These are phyloP conservation scores for Nannizzia gypsea DNA, from an alignment of 2,329 filamentous ascomycete species.

Conservation along the genomic window DNA sequence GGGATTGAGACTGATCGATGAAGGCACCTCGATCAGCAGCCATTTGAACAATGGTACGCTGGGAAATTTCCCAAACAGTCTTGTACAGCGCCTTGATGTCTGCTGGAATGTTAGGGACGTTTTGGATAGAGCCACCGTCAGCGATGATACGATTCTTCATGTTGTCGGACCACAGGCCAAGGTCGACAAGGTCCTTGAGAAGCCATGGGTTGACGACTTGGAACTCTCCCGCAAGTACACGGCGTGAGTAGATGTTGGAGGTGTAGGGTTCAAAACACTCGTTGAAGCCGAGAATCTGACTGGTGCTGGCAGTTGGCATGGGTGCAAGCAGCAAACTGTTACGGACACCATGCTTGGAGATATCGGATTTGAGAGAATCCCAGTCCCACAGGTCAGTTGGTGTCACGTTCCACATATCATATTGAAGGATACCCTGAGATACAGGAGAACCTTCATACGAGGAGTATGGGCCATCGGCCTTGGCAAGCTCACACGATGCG, in stretches of 20 bases:
- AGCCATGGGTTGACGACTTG: constrained; percentile 99
- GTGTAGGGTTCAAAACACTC: constrained; percentile 99
- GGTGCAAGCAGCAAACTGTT: constrained; percentile 92
- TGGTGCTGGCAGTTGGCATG: constrained; percentile 96
- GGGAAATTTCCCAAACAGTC: constrained; percentile 98
- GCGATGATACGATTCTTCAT: constrained; percentile 99
- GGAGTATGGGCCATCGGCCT: constrained; percentile 70
- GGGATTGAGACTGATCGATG: constrained; percentile 96
- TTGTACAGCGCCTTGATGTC: constrained; percentile 98
- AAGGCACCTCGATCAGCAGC: constrained; percentile 95
- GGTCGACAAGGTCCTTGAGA: constrained; percentile 92
- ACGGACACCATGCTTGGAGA: constrained; percentile 83
- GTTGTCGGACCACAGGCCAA: constrained; percentile 96
- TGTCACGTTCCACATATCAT: constrained; percentile 95
- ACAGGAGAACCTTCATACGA: constrained; percentile 89
- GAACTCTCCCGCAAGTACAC: constrained; percentile 96
- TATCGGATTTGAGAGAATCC: constrained; percentile 75
- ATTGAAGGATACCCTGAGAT: constrained; percentile 91
- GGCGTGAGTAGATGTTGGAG: constrained; percentile 98
- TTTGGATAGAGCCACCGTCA: constrained; percentile 88
- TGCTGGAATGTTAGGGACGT: constrained; percentile 88
- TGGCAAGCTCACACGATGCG: constrained; percentile 74
- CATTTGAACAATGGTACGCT: constrained; percentile 93
- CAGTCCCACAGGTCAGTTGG: constrained; percentile 96
- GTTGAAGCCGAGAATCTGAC: constrained; percentile 96